These are phyloP conservation scores for Turritis glabra DNA, from an alignment of 345 rosid species.

Conservation along the genomic window DNA sequence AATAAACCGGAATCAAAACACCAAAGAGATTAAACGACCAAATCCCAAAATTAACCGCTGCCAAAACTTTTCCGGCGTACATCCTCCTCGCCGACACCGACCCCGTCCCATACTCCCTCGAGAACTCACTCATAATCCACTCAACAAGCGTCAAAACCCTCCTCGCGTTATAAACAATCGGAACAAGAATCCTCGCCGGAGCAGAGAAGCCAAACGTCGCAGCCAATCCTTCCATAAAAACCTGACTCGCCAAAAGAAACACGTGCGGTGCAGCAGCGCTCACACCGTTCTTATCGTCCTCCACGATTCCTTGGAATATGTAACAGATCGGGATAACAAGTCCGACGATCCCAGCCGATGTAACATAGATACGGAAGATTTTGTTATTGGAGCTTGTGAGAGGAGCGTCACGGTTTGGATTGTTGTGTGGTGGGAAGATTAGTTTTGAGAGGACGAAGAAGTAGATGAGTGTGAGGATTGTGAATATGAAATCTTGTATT, in stretches of 20 bases:
- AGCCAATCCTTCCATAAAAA: conserved; percentile 87
- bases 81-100: conserved; percentile 50
- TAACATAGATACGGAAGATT: conserved; percentile 51
- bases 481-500: conserved; percentile 56
- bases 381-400: conserved; percentile 50
- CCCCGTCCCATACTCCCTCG: conserved; percentile 25
- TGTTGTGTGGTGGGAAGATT: conserved; percentile 54
- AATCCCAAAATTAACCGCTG: conserved; percentile 65
- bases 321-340: conserved; percentile 66
- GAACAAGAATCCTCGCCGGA: conserved; percentile 74
- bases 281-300: conserved; percentile 70
- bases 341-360: conserved; percentile 56
- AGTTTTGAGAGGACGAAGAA: conserved; percentile 58
- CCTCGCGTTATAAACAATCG: conserved; percentile 71
- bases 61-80: conserved; percentile 59
- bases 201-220: conserved; percentile 59
- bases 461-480: conserved; percentile 56
- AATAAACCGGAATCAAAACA: conserved; percentile 78
- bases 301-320: conserved; percentile 70
- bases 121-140: conserved; percentile 63
- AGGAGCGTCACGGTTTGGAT: conserved; percentile 39
- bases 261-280: conserved; percentile 81
- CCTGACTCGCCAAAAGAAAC: conserved; percentile 73
- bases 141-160: conserved; percentile 63
- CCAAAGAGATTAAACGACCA: conserved; percentile 92